These are phyloP conservation scores for Silene latifolia DNA, from an alignment of 148 eudicot species.

Conservation along the genomic window DNA sequence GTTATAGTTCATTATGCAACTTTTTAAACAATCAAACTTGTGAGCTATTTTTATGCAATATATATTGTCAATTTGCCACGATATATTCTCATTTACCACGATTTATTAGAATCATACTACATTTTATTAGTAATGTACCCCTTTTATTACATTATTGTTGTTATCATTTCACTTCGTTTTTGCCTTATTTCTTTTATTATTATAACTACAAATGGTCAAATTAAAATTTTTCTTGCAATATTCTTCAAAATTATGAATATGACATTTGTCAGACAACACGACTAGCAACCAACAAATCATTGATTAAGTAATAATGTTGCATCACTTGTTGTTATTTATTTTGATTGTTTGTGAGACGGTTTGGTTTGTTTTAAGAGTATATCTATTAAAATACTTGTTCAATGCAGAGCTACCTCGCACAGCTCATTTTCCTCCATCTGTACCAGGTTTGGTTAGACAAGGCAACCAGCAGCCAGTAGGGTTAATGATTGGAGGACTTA, in stretches of 20 bases:
- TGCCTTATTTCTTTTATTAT: not conserved
- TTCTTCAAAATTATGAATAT: not conserved
- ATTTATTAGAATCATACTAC: not conserved
- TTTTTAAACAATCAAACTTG: not conserved
- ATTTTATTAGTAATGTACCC: not conserved
- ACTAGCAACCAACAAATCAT: not conserved
- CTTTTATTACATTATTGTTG: not conserved
- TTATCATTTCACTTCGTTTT: not conserved
- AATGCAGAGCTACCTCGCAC: too few relatives aligned
- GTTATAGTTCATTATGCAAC: not conserved
- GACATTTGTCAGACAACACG: not conserved
- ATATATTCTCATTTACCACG: not conserved
- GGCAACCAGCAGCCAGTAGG: too few relatives aligned
- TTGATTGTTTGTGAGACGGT: too few relatives aligned
- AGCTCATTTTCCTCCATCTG: too few relatives aligned
- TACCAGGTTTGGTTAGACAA: too few relatives aligned
- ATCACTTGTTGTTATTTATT: too few relatives aligned
- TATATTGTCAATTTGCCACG: not conserved
- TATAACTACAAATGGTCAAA: not conserved
- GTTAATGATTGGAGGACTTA: too few relatives aligned
- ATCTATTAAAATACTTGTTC: too few relatives aligned
- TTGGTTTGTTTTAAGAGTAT: too few relatives aligned
- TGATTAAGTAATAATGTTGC: not conserved
- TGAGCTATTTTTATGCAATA: not conserved
- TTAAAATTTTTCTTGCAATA: not conserved